Conservation (phyloP, 768 basidiomycete species). For the Hirschioporus abietinus region DNA sequence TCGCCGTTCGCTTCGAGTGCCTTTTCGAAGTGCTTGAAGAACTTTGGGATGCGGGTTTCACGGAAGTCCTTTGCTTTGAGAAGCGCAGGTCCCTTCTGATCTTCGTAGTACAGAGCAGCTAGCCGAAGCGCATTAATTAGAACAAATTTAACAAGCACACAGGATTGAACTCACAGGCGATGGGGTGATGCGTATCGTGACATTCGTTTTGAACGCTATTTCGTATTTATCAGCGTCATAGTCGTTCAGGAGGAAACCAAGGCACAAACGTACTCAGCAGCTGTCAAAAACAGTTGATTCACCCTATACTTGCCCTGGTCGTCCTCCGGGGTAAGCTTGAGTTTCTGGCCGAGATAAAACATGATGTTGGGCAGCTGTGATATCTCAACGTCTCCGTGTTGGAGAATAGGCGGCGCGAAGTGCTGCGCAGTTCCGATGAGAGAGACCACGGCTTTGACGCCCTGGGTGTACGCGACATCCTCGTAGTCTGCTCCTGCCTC, state of each 20-base stretch:
- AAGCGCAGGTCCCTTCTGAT: constrained; percentile 34
- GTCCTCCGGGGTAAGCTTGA: constrained; percentile 28
- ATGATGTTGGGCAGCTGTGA: constrained; percentile 35
- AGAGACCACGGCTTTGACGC: constrained; percentile 15
- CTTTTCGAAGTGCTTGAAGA: constrained; percentile 32
- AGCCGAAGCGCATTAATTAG: neutral
- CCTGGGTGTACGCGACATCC: constrained; percentile 21
- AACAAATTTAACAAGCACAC: constrained; percentile 13
- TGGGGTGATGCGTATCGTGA: constrained; percentile 28
- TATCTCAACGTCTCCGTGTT: constrained; percentile 23
- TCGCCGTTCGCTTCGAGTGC: constrained; percentile 21
- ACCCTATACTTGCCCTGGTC: constrained; percentile 23
- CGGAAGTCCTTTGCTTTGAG: constrained; percentile 31
- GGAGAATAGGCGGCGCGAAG: constrained; percentile 38
- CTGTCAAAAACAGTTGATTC: constrained; percentile 35
- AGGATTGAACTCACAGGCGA: constrained; percentile 17
- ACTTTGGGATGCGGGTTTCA: constrained; percentile 33
- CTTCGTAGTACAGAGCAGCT: constrained; percentile 30
- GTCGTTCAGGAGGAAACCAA: neutral
- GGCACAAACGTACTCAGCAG: constrained; percentile 22
- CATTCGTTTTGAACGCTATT: neutral
- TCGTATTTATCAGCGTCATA: neutral
- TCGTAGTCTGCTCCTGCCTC: constrained; percentile 29
- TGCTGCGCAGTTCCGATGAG: constrained; percentile 24
- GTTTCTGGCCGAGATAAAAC: constrained; percentile 28